phyloP scores from a whole-genome alignment of 495 filamentous ascomycete species.

The Talaromyces liani region DNA sequence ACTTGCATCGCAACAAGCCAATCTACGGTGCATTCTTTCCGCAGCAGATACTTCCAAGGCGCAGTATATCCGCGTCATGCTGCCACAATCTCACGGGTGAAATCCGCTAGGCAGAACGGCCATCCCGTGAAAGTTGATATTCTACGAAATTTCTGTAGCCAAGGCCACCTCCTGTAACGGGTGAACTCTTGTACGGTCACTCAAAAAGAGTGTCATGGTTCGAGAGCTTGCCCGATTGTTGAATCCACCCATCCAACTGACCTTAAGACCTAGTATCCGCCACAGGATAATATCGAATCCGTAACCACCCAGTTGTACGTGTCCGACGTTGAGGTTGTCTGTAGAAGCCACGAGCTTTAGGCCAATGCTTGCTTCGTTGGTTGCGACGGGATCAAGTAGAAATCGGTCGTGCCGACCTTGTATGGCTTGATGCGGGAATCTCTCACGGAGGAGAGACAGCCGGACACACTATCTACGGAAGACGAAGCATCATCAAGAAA shows the following conservation, averaged over 20 bases:
- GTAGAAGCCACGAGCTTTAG: not conserved
- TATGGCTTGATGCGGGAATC: not conserved
- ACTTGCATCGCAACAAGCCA: not conserved
- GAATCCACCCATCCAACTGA: not conserved
- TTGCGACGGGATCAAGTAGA: not conserved
- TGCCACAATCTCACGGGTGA: not conserved
- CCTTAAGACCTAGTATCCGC: not conserved
- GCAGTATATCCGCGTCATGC: not conserved
- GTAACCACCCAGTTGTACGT: not conserved
- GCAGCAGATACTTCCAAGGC: not conserved
- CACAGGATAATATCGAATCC: not conserved
- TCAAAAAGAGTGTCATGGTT: not conserved
- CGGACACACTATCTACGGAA: not conserved
- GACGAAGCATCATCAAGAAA: not conserved
- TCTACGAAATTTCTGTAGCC: slow-evolving; percentile 2
- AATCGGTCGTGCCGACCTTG: not conserved
- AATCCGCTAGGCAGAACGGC: not conserved
- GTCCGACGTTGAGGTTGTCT: not conserved
- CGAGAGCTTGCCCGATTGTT: not conserved
- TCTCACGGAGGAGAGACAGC: not conserved
- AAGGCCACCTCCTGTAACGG: not conserved
- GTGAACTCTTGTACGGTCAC: not conserved
- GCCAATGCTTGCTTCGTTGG: not conserved
- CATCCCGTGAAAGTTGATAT: not conserved
- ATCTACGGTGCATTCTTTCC: not conserved